A percentile compares a stretch with the other conserved stretches of the same genome.
phyloP scores from a whole-genome alignment of 2,329 filamentous ascomycete species.

The Zalaria sp. region DNA sequence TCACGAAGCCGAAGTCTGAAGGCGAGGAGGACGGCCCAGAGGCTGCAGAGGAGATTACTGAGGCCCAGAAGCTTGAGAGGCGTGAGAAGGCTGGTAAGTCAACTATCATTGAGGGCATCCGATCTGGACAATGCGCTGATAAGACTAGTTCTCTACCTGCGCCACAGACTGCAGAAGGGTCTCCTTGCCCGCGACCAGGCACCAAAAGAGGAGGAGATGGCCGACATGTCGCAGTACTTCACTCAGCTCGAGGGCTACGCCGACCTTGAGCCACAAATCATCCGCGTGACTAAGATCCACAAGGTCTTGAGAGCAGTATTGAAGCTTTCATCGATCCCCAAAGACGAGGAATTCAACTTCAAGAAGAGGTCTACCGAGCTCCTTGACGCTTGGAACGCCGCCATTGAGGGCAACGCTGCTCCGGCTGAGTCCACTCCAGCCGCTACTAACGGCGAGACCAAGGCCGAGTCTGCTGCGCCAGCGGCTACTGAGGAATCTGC shows the following conservation, averaged over 20 bases:
- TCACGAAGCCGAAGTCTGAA: slow-evolving; percentile 47
- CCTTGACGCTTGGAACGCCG: slow-evolving; percentile 78
- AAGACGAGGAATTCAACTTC: slow-evolving; percentile 81
- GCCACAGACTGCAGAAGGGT: slow-evolving; percentile 89
- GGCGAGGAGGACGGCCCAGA: slow-evolving; percentile 43
- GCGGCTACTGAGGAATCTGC: slow-evolving; percentile 13
- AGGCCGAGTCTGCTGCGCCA: slow-evolving; percentile 20
- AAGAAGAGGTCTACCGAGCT: slow-evolving; percentile 68
- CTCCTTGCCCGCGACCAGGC: slow-evolving; percentile 73
- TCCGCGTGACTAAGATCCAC: slow-evolving; percentile 89
- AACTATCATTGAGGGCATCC: not conserved
- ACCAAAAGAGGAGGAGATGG: slow-evolving; percentile 79
- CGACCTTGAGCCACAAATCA: slow-evolving; percentile 79
- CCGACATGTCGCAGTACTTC: slow-evolving; percentile 61
- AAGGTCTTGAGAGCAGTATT: slow-evolving; percentile 93
- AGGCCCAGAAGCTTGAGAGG: slow-evolving; percentile 40
- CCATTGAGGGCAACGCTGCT: slow-evolving; percentile 34
- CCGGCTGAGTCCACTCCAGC: slow-evolving; percentile 9
- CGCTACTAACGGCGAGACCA: slow-evolving; percentile 11
- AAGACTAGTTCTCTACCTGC: slow-evolving; percentile 64
- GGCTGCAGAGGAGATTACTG: slow-evolving; percentile 39
- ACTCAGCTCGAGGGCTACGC: slow-evolving; percentile 66
- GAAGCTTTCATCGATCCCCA: slow-evolving; percentile 73
- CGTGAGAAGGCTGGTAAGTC: slow-evolving; percentile 42
- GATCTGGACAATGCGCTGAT: not conserved